Percentiles rank a stretch among this genome's conserved stretches.
phyloP scores from a whole-genome alignment of 805 yeast species.

The Candida xiaguanensis region DNA sequence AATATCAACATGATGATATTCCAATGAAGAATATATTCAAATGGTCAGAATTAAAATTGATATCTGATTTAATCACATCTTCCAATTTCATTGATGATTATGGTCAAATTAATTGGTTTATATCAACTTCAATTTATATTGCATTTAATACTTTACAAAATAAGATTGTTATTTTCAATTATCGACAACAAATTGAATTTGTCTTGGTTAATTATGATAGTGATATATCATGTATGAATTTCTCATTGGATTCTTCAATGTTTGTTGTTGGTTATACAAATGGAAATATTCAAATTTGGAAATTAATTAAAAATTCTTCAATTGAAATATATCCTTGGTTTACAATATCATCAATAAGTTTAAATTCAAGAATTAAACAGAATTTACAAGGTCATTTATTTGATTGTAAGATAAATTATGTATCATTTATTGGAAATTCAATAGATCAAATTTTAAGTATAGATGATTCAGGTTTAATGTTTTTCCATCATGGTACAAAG shows the following conservation, averaged over 20 bases:
- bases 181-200: slow-evolving; percentile 53
- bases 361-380: slow-evolving; percentile 20
- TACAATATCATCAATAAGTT: slow-evolving; percentile 21
- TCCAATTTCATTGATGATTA: slow-evolving; percentile 16
- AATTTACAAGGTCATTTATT: slow-evolving; percentile 28
- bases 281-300: slow-evolving; percentile 73
- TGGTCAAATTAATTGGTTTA: slow-evolving; percentile 21
- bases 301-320: slow-evolving; percentile 26
- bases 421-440: slow-evolving; percentile 27
- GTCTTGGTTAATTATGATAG: slow-evolving; percentile 42
- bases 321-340: slow-evolving; percentile 54
- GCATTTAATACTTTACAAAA: slow-evolving; percentile 75
- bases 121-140: slow-evolving; percentile 33
- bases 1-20: not conserved
- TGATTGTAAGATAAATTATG: slow-evolving; percentile 18
- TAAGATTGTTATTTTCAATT: slow-evolving; percentile 60
- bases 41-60: slow-evolving; percentile 24
- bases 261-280: slow-evolving; percentile 64
- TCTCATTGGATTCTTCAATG: slow-evolving; percentile 67
- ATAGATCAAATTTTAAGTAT: slow-evolving; percentile 26
- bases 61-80: slow-evolving; percentile 19
- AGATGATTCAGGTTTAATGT: slow-evolving; percentile 41
- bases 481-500: slow-evolving; percentile 61
- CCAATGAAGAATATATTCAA: slow-evolving; percentile 10
- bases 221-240: slow-evolving; percentile 29